Conservation (phyloP, 2,329 filamentous ascomycete species). For the Phialophora verrucosa region DNA sequence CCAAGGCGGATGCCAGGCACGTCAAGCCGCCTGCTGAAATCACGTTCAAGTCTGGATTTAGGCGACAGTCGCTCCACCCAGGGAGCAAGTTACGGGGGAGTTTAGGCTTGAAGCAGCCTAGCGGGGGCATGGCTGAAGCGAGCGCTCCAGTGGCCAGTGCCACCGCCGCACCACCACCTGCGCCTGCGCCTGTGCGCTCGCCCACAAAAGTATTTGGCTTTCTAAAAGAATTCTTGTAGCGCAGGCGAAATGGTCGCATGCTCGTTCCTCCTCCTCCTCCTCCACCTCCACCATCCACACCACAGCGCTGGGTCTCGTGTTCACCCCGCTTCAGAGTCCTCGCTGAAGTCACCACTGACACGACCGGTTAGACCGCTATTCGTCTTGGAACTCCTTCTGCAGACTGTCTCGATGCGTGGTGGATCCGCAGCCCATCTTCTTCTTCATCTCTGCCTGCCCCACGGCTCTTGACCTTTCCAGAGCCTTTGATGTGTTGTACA, state of each 20-base stretch:
- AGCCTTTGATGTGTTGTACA: neutral
- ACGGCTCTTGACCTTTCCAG: neutral
- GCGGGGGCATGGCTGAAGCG: neutral
- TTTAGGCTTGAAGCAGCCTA: neutral
- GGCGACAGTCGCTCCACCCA: neutral
- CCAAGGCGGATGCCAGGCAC: slow-evolving; percentile 12
- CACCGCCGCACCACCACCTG: neutral
- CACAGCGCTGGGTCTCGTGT: neutral
- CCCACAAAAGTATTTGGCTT: neutral
- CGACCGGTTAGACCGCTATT: neutral
- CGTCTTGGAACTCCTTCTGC: neutral
- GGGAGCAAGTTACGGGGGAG: neutral
- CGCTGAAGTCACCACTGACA: slow-evolving; percentile 1
- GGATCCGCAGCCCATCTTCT: neutral
- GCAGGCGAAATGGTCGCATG: neutral
- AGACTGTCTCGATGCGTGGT: neutral
- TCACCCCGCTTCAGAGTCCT: neutral
- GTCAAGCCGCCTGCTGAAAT: slow-evolving; percentile 2
- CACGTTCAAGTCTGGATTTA: neutral
- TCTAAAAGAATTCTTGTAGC: neutral
- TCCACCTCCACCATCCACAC: neutral
- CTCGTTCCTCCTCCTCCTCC: neutral
- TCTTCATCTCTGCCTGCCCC: slow-evolving; percentile 3
- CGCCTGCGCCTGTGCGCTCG: no score
- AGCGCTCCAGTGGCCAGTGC: neutral